Evolutionary conservation across 2,329 filamentous ascomycete genomes (phyloP).

Genomic region (Exophiala sp.): DNA sequence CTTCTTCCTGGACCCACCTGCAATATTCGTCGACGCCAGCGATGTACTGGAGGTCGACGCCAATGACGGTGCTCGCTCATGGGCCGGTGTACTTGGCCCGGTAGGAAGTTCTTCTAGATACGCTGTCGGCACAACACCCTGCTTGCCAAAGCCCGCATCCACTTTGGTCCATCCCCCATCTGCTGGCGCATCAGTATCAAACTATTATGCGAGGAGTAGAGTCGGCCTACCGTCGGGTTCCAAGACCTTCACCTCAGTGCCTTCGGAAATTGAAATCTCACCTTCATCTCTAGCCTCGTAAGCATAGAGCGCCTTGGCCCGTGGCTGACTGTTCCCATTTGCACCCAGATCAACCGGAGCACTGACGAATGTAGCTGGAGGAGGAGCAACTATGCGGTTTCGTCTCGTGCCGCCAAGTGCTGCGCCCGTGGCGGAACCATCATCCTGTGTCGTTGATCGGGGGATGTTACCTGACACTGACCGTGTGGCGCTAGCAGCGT

Average conservation of each 20-base stretch:
- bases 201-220: neutral
- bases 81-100: conserved; percentile 31
- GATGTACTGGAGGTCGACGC: conserved; percentile 74
- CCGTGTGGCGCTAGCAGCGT: conserved; percentile 69
- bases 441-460: conserved; percentile 46
- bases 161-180: conserved; percentile 93
- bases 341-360: conserved; percentile 48
- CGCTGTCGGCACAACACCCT: conserved; percentile 79
- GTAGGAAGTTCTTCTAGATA: conserved; percentile 66
- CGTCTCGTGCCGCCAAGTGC: conserved; percentile 41
- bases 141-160: conserved; percentile 59
- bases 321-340: conserved; percentile 49
- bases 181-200: conserved; percentile 37
- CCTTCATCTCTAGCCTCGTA: conserved; percentile 77
- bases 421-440: conserved; percentile 41
- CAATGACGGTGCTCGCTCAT: conserved; percentile 60
- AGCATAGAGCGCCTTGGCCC: conserved; percentile 80
- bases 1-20: conserved; percentile 55
- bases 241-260: conserved; percentile 67
- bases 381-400: conserved; percentile 77
- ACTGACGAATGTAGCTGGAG: conserved; percentile 72
- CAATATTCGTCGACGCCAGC: conserved; percentile 49
- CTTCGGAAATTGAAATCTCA: conserved; percentile 74
- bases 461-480: conserved; percentile 60
- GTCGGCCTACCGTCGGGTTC: conserved; percentile 75